phyloP scores from a whole-genome alignment of 140 eudicot species.

The Ambrosia hybrid region DNA sequence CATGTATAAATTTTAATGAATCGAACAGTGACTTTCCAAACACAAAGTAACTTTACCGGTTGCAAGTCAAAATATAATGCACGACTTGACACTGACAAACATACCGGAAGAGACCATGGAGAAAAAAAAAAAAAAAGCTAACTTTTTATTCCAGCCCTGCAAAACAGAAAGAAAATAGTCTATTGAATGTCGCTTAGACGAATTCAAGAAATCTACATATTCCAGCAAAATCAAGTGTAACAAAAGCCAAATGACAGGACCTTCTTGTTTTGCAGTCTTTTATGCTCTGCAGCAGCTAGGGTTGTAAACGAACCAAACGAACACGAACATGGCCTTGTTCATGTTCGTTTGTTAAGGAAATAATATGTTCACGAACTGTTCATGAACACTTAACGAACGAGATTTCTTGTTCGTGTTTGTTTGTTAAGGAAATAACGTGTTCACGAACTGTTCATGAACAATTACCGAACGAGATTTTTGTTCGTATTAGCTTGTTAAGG shows the following conservation, averaged over 20 bases:
- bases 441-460: no score
- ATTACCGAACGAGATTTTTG: no score
- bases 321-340: no score
- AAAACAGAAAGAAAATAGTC: slow-evolving; percentile 26
- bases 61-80: neutral
- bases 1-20: slow-evolving; percentile 1
- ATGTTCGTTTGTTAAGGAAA: no score
- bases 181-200: neutral
- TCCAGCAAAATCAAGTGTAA: no score
- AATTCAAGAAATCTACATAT: no score
- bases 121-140: slow-evolving; percentile 29
- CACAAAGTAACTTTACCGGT: slow-evolving; percentile 18
- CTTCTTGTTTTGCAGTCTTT: slow-evolving; percentile 74
- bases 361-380: no score
- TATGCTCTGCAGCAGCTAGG: slow-evolving; percentile 54
- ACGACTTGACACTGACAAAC: neutral
- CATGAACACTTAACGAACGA: no score
- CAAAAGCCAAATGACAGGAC: slow-evolving; percentile 37
- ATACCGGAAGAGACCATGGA: neutral
- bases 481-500: no score
- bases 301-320: no score
- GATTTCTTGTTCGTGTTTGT: no score
- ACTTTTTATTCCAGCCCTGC: slow-evolving; percentile 99
- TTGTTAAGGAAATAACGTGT: no score
- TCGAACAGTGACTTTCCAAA: neutral